A percentile compares a stretch with the other conserved stretches of the same genome.
These are phyloP conservation scores for Linnemannia zychae DNA, from an alignment of 192 early-diverging fungal species.

Conservation along the genomic window DNA sequence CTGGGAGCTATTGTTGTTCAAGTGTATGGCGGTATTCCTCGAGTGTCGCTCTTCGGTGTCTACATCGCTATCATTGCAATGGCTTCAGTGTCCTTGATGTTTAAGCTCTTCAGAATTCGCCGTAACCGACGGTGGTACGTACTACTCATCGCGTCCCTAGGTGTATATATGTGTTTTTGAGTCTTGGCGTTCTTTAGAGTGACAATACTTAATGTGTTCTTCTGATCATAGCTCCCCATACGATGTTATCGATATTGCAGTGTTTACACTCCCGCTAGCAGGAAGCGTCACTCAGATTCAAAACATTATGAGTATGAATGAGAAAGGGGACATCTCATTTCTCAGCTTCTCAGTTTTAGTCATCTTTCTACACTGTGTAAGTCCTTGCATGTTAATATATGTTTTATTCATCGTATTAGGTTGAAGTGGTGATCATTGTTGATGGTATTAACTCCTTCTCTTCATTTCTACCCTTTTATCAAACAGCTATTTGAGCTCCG, in stretches of 20 bases:
- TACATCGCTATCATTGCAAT: slow-evolving; percentile 10
- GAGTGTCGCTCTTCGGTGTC: slow-evolving; percentile 7
- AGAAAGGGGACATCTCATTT: slow-evolving; percentile 17
- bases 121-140: not conserved
- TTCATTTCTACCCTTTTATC: not conserved
- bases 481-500: slow-evolving; percentile 15
- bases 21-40: slow-evolving; percentile 9
- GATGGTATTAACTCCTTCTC: slow-evolving; percentile 5
- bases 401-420: not conserved
- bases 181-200: not conserved
- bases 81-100: slow-evolving; percentile 9
- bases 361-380: slow-evolving; percentile 16
- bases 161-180: not conserved
- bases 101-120: not conserved
- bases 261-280: slow-evolving; percentile 14
- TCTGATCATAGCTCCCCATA: not conserved
- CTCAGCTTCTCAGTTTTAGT: slow-evolving; percentile 17
- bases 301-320: slow-evolving; percentile 19
- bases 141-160: not conserved
- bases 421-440: slow-evolving; percentile 6
- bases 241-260: not conserved
- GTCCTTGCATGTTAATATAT: not conserved
- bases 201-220: not conserved
- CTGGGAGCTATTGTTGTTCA: not conserved
- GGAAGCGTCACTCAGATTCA: slow-evolving; percentile 9